Evolutionary conservation across 768 basidiomycete species (phyloP), one percentile per base, ranked within the genome.

Genomic region (Boletus pseudopeckii): DNA sequence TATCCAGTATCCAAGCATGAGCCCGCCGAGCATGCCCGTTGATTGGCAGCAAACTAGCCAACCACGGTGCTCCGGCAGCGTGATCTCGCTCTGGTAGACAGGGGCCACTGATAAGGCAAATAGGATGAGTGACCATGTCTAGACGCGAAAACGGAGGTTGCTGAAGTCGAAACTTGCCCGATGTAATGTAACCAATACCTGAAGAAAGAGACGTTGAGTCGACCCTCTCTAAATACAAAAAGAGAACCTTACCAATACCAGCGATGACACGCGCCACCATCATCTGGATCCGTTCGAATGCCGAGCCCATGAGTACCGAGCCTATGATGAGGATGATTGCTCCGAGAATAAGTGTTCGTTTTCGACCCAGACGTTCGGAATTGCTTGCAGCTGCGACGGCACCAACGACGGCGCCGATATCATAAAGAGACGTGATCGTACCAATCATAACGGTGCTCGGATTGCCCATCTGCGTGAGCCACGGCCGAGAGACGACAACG

Each of bases 391-490:
- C 58, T 20, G 38, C 36, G 22, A 59, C 53, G 8, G 57, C 51
- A 11, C 56, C 57, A 13, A 59, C 14, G 9, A 22, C 11, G 34
- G 57, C 57, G 39, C 58, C 58, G 22, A 59, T 59, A 34, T 59
- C 52, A 26, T 59, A 59, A 14, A 59, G 47, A 22, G 58, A 59
- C 1, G 58, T 59, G 17, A 59, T 54, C 2, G 58, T 59, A 15
- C 58, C 57, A 22, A 59, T 50, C 58, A 59, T 54, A 1, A 59
- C 57, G 14, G 52, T 43, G 13, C 58, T 54, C 8, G 57, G 58
- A 34, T 59, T 40, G 3, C 52, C 58, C 58, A 59, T 59, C 28
- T 59, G 45, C n/a, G 17, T 32, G 32, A 59, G 48, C 53, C 58
- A 59, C 2, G 48, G 45, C 33, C 48, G 48, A 26, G 58, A 59